Conservation (phyloP, 768 basidiomycete genomes). For the Russula lepida region DNA sequence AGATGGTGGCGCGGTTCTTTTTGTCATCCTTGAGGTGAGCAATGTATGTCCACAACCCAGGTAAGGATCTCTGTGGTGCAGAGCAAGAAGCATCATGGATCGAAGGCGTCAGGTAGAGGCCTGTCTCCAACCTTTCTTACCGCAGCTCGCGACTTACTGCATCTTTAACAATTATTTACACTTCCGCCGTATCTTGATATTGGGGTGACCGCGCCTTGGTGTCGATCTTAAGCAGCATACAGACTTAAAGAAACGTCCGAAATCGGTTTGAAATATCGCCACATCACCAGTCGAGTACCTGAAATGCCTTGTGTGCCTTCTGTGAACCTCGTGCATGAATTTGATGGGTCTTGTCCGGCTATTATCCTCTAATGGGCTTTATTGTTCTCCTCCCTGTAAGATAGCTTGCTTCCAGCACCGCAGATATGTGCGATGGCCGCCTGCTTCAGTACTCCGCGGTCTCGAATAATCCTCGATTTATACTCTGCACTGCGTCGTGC, state of each 20-base stretch:
- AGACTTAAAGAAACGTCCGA: not conserved
- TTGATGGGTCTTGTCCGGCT: slow-evolving; percentile 21
- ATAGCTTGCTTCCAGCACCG: not conserved
- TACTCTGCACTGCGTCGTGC: slow-evolving; percentile 71
- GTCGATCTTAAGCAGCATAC: not conserved
- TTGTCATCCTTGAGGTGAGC: not conserved
- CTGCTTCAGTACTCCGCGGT: not conserved
- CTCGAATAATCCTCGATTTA: slow-evolving; percentile 39
- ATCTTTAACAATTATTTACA: too few species aligned
- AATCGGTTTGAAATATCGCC: not conserved
- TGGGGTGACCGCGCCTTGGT: not conserved
- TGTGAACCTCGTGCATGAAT: slow-evolving; percentile 23
- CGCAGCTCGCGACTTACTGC: too few species aligned
- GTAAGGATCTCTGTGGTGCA: not conserved
- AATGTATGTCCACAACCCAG: not conserved
- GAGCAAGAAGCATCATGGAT: not conserved
- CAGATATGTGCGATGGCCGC: not conserved
- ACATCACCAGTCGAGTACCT: not conserved
- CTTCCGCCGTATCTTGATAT: too few species aligned
- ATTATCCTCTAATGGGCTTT: not conserved
- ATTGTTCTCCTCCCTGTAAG: not conserved
- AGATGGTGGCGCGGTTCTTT: not conserved
- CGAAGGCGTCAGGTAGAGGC: too few species aligned
- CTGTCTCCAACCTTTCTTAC: too few species aligned
- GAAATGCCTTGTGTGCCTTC: not conserved